These are phyloP conservation scores for Eucalyptus coolabah DNA, from an alignment of 345 rosid genomes.

Conservation along the genomic window DNA sequence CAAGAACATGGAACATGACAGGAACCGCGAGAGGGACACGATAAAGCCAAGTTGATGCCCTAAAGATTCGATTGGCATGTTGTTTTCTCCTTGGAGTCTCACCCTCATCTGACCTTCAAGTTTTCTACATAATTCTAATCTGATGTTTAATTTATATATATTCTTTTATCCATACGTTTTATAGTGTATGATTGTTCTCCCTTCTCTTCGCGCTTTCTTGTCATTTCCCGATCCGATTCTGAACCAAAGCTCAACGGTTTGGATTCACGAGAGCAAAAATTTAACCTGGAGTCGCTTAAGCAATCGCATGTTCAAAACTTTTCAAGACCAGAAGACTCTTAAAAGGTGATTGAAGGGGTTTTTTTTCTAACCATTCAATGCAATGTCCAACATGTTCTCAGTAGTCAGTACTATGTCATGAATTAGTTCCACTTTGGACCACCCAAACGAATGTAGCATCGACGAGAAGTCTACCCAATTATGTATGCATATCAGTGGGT, in stretches of 20 bases:
- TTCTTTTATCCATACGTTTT: not conserved
- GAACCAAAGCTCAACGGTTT: not conserved
- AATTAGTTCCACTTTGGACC: not conserved
- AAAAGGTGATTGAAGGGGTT: not conserved
- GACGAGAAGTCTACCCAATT: not conserved
- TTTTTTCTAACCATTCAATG: not conserved
- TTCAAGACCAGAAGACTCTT: not conserved
- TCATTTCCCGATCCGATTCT: not conserved
- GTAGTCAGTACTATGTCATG: not conserved
- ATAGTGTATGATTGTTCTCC: not conserved
- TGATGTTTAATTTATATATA: not conserved
- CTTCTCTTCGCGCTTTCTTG: not conserved
- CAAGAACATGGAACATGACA: not conserved
- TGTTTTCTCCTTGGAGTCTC: slow-evolving; percentile 7
- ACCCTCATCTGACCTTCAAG: not conserved
- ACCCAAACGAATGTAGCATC: not conserved
- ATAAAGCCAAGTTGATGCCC: slow-evolving; percentile 2
- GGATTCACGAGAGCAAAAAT: not conserved
- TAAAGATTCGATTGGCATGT: slow-evolving; percentile 1
- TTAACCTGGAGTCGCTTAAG: not conserved
- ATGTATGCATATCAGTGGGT: not conserved
- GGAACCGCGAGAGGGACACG: not conserved
- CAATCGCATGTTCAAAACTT: not conserved
- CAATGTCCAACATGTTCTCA: not conserved
- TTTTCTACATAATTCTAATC: not conserved